These are phyloP conservation scores for Urtica urens DNA, from an alignment of 306 rosid genomes.

Conservation along the genomic window DNA sequence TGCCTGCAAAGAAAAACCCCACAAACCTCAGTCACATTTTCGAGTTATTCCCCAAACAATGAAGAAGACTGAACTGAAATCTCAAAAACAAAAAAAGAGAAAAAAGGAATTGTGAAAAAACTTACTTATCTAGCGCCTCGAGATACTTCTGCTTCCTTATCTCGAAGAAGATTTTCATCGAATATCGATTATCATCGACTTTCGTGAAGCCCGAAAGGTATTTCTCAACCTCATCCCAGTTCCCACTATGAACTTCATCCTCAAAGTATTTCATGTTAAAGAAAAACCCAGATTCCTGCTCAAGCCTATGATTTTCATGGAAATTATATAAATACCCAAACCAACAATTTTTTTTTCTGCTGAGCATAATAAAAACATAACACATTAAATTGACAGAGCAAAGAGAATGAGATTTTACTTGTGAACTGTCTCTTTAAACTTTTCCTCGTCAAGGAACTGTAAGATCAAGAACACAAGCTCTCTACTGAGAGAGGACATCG, in stretches of 20 bases:
- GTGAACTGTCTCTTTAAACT: constrained; percentile 97
- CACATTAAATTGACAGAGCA: constrained; percentile 15
- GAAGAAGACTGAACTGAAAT: constrained; percentile 6
- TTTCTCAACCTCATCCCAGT: constrained; percentile 97
- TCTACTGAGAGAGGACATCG: constrained; percentile 94
- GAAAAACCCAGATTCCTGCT: constrained; percentile 98
- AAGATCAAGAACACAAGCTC: constrained; percentile 98
- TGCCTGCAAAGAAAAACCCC: constrained; percentile 64
- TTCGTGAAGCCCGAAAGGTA: constrained; percentile 96
- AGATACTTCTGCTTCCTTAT: constrained; percentile 98
- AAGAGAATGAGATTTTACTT: too few species aligned
- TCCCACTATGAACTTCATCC: constrained; percentile 95
- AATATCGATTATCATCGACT: constrained; percentile 92
- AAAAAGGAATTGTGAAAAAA: constrained; percentile 6
- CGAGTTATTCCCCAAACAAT: constrained; percentile 5
- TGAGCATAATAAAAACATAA: not conserved
- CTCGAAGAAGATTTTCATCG: constrained; percentile 98
- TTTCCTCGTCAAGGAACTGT: constrained; percentile 97
- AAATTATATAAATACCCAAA: constrained; percentile 24
- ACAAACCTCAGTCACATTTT: constrained; percentile 15
- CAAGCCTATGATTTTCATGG: constrained; percentile 41
- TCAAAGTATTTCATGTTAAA: constrained; percentile 96
- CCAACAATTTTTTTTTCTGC: constrained; percentile 9
- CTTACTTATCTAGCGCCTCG: constrained; percentile 96
- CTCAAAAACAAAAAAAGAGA: not conserved